Percentiles rank a stretch among this genome's conserved stretches.
phyloP scores from a whole-genome alignment of 352 stramenopile genomes.

The Globisporangium takayamanum region DNA sequence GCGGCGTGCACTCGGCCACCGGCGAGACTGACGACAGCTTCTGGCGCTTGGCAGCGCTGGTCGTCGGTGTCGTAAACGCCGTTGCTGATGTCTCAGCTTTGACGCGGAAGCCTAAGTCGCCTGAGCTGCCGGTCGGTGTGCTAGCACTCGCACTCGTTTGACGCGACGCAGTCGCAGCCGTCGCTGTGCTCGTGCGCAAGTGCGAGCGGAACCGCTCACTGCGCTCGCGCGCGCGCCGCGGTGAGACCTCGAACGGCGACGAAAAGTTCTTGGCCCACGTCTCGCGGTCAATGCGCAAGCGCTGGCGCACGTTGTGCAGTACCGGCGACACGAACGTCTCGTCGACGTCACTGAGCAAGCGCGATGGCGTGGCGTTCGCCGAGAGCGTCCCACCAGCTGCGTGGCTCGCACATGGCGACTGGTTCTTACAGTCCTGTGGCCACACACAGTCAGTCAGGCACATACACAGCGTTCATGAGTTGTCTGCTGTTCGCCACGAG shows the following conservation, averaged over 20 bases:
- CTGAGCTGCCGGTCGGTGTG: neutral
- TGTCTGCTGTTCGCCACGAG: neutral
- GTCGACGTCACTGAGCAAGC: constrained; percentile 26
- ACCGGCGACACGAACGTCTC: constrained; percentile 60
- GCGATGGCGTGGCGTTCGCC: constrained; percentile 18
- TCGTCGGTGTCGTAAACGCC: constrained; percentile 10
- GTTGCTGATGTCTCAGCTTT: constrained; percentile 9
- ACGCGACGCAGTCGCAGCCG: neutral
- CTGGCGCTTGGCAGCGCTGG: constrained; percentile 7
- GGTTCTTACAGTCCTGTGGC: constrained; percentile 74
- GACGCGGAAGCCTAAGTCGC: constrained; percentile 15
- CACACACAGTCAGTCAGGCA: neutral
- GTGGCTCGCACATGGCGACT: constrained; percentile 40
- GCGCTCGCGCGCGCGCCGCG: constrained; percentile 37
- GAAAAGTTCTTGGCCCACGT: constrained; percentile 67
- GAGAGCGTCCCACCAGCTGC: constrained; percentile 19
- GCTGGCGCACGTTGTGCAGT: constrained; percentile 45
- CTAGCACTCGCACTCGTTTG: neutral
- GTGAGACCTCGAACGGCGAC: constrained; percentile 55
- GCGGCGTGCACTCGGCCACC: constrained; percentile 14
- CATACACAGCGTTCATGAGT: constrained; percentile 2
- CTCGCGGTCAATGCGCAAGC: constrained; percentile 58
- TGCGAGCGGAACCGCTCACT: constrained; percentile 47
- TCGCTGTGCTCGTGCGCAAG: constrained; percentile 23
- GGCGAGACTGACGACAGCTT: constrained; percentile 22